Base-by-base conservation (phyloP, 2,329 filamentous ascomycete genomes). In the Pseudogymnoascus sp. region DNA sequence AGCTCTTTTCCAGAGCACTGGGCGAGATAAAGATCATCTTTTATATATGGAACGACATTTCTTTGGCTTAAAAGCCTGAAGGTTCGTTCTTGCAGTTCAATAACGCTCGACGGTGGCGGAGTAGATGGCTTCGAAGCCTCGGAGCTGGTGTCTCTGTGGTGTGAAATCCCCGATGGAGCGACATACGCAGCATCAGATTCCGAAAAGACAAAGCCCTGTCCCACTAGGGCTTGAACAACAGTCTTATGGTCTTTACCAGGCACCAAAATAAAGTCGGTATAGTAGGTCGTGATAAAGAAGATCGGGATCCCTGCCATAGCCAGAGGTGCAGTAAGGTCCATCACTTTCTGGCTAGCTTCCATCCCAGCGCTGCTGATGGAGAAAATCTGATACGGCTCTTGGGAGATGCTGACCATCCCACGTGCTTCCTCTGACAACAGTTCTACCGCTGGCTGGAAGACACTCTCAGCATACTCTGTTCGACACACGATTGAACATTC, bases 231-330 rank as follows among this genome's bases (percentile, higher is more conserved):
- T 62, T 86, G 80, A 35, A 91, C 85, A 57, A 97, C 92, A 38
- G 86, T 87, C 25, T 82, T 77, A 58, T 88, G 86, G 69, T 88
- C 86, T 70, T 86, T 89, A 60, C 81, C 81, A 0, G 94, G 92
- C 1, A 97, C 91, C 36, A 97, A 82, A 68, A 99, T 95, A 75
- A 96, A 97, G 76, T 99, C 93, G 35, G 90, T 94, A 75, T 96
- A 97, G 75, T 97, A 99, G 33, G 92, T 97, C 3, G 93, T 97
- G 73, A 97, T 96, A 81, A 97, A 97, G 79, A 97, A 97, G 71
- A 99, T 96, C 60, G 93, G 90, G 59, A 97, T 94, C 68, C 91
- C 90, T 58, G 93, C 93, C 72, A 97, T 81, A 28, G 94, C 93
- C 33, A 97, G 80, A 4, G 93, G 94, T 60, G 87, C 92, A 6